Conservation (phyloP, 2,329 filamentous ascomycete species). For the Penicillium sp. region DNA sequence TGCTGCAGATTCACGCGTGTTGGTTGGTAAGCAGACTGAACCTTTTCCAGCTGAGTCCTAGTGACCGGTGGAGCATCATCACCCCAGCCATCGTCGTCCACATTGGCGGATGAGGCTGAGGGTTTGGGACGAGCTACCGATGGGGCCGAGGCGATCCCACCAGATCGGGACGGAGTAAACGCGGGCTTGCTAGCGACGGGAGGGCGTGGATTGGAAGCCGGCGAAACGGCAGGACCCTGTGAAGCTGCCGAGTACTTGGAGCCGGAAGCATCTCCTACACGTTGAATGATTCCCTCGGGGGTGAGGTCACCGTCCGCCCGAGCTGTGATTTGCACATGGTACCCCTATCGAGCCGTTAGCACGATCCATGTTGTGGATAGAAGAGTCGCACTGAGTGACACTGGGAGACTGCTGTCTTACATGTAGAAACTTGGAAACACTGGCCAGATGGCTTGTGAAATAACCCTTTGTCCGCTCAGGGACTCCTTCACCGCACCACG, state of each 20-base stretch:
- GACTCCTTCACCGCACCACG: conserved; percentile 96
- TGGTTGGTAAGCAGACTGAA: conserved; percentile 88
- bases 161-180: conserved; percentile 75
- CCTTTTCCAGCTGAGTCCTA: conserved; percentile 86
- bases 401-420: conserved; percentile 44
- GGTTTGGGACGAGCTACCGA: conserved; percentile 58
- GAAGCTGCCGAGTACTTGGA: conserved; percentile 84
- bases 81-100: conserved; percentile 91
- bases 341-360: conserved; percentile 61
- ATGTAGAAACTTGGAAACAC: conserved; percentile 89
- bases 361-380: not conserved
- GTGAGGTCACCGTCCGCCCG: conserved; percentile 88
- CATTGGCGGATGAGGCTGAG: conserved; percentile 56
- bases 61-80: conserved; percentile 89
- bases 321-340: conserved; percentile 96
- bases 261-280: conserved; percentile 91
- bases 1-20: conserved; percentile 94
- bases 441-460: conserved; percentile 90
- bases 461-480: conserved; percentile 99
- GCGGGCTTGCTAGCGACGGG: conserved; percentile 85
- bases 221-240: conserved; percentile 50
- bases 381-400: not conserved
- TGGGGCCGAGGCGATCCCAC: conserved; percentile 67
- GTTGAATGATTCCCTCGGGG: conserved; percentile 85
- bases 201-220: conserved; percentile 62